Evolutionary conservation across 2,329 filamentous ascomycete species (phyloP).

Genomic region (Leptographium flavum): DNA sequence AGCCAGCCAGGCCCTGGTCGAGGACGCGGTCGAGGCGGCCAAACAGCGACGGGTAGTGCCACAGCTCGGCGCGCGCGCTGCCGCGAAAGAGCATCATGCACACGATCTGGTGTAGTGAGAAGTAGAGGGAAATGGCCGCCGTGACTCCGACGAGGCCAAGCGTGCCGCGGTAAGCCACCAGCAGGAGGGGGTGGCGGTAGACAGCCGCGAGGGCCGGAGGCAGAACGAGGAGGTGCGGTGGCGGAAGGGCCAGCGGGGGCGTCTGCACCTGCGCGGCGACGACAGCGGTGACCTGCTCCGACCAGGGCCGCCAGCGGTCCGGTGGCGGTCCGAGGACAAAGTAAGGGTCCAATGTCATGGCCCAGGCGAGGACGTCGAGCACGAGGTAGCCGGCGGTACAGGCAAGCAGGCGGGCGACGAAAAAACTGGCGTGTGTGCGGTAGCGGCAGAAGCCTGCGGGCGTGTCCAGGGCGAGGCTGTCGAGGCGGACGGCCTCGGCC

Average conservation of each 20-base stretch:
- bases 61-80: constrained; percentile 33
- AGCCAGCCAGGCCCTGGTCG: constrained; percentile 60
- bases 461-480: constrained; percentile 26
- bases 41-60: constrained; percentile 39
- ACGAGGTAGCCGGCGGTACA: constrained; percentile 47
- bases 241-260: constrained; percentile 23
- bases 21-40: constrained; percentile 41
- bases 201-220: constrained; percentile 22
- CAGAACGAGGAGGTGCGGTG: constrained; percentile 17
- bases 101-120: constrained; percentile 27
- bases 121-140: constrained; percentile 44
- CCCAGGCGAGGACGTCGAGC: constrained; percentile 54
- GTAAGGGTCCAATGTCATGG: constrained; percentile 66
- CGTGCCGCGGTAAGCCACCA: constrained; percentile 41
- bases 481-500: constrained; percentile 23
- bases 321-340: constrained; percentile 40
- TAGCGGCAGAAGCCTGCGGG: constrained; percentile 30
- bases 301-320: constrained; percentile 14
- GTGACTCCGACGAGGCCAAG: constrained; percentile 43
- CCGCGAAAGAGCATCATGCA: constrained; percentile 4
- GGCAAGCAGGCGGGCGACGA: constrained; percentile 27
- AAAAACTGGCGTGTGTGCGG: constrained; percentile 27
- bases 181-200: constrained; percentile 23
- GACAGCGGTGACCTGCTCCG: constrained; percentile 8
- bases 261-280: too few relatives aligned